Evolutionary conservation across 2,329 filamentous ascomycete species (phyloP).

Genomic region (Simplicillium sp.): DNA sequence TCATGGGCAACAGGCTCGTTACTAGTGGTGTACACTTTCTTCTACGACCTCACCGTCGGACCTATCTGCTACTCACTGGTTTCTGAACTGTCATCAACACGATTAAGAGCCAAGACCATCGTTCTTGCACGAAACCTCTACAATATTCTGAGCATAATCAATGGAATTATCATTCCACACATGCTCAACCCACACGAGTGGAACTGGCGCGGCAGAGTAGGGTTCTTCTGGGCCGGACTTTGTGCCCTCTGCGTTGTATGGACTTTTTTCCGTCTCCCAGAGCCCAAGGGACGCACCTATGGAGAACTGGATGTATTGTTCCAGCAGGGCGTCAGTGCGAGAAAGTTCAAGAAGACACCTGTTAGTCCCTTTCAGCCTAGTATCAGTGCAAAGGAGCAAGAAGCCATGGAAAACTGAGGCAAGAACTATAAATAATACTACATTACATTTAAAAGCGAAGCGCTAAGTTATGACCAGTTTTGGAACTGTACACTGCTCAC

Average conservation of each 20-base stretch:
- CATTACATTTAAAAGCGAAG: too few species aligned
- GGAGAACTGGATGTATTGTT: conserved; percentile 21
- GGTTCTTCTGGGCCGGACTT: conserved; percentile 23
- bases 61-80: conserved; percentile 23
- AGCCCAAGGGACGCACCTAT: conserved; percentile 18
- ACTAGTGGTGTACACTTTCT: conserved; percentile 13
- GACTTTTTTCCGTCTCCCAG: conserved; percentile 32
- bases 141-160: conserved; percentile 14
- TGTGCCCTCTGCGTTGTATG: conserved; percentile 31
- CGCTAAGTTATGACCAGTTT: too few species aligned
- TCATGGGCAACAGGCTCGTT: conserved; percentile 4
- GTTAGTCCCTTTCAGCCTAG: background rate
- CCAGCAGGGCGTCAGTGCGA: conserved; percentile 17
- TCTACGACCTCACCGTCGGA: conserved; percentile 22
- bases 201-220: conserved; percentile 28
- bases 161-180: conserved; percentile 12
- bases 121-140: conserved; percentile 19
- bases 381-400: too few species aligned
- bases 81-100: conserved; percentile 22
- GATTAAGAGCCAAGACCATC: conserved; percentile 22
- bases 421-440: too few species aligned
- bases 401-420: too few species aligned
- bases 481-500: background rate
- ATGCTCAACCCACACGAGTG: conserved; percentile 21
- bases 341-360: conserved; percentile 16